phyloP scores from a whole-genome alignment of 1,284 basidiomycete genomes.

The Dichomitus squalens region DNA sequence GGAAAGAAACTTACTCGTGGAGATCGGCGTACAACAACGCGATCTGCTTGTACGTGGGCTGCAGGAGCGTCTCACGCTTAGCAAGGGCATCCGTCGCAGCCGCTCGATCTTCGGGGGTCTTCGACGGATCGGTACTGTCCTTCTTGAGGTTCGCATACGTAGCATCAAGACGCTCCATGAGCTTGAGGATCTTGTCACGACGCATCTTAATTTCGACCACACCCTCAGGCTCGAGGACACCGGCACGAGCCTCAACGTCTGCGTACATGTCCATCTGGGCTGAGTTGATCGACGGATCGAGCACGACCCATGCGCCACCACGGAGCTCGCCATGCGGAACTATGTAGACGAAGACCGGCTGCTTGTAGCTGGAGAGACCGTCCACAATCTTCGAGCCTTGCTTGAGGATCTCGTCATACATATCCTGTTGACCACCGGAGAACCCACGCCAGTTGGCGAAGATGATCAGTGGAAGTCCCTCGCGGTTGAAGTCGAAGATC shows the following conservation, averaged over 20 bases:
- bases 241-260: constrained; percentile 93
- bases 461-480: constrained; percentile 96
- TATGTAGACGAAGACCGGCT: constrained; percentile 99
- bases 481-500: constrained; percentile 98
- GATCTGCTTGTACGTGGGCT: constrained; percentile 92
- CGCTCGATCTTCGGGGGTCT: constrained; percentile 75
- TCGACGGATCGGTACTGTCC: constrained; percentile 74
- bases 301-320: constrained; percentile 99
- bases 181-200: constrained; percentile 84
- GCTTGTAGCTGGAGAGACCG: constrained; percentile 94
- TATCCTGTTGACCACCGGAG: constrained; percentile 99
- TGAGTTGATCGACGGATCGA: constrained; percentile 96
- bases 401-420: constrained; percentile 95
- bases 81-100: constrained; percentile 70
- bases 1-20: constrained; percentile 72
- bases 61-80: constrained; percentile 81
- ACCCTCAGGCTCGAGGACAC: constrained; percentile 98
- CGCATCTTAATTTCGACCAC: constrained; percentile 95
- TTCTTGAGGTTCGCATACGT: constrained; percentile 84
- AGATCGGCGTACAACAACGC: constrained; percentile 96
- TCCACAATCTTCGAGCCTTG: constrained; percentile 98
- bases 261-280: constrained; percentile 99
- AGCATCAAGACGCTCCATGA: constrained; percentile 94
- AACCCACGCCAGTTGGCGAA: constrained; percentile 99
- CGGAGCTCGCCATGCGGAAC: constrained; percentile 98